Base-by-base conservation (phyloP, 2,329 filamentous ascomycete species). In the Trichoderma aggressivum region DNA sequence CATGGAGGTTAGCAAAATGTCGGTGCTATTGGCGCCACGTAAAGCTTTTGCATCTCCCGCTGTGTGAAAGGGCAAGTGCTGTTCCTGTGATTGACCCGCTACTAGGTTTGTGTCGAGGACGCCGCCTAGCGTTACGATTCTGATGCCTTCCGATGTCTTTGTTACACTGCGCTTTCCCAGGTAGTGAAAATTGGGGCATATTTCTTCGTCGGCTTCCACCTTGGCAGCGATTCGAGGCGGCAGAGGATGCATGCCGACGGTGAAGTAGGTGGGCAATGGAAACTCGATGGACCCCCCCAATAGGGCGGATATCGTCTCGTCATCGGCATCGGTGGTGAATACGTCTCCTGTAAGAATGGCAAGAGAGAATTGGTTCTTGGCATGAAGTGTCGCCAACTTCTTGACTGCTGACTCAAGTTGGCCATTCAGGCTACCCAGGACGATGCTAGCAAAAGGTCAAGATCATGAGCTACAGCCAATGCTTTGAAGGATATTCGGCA, bases 171-270 rank as follows among this genome's bases (percentile, higher is more conserved):
- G 91, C 81, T 96, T 97, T 71, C 93, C 94, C 1, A 99, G 88
- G 77, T 92, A 97, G 81, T 93, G 93, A 12, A 99, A 87, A 78
- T 99, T 98, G n/a, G 91, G 87, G 79, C 94, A 97, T 21, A 99
- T 86, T 75, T 91, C 89, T 77, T 90, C 91, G 73, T 92, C 89
- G 39, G 87, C 87, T 77, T 93, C 87, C 66, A 98, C 86, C 79
- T 90, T 94, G 77, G 92, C 88, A 24, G 92, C 84, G 26, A 98
- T 88, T 34, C 84, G 82, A 3, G 85, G 81, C 0, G 96, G 96
- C 7, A 99, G 85, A n/a, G 90, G 83, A 60, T 86, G 86, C 47
- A 85, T 90, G 75, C 93, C 94, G 72, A 97, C 86, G 3, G 93
- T 93, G 79, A 98, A 99, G 82, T 99, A 99, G 10, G 92, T 97